phyloP scores from a whole-genome alignment of 768 basidiomycete species.

The Serendipita sp. region DNA sequence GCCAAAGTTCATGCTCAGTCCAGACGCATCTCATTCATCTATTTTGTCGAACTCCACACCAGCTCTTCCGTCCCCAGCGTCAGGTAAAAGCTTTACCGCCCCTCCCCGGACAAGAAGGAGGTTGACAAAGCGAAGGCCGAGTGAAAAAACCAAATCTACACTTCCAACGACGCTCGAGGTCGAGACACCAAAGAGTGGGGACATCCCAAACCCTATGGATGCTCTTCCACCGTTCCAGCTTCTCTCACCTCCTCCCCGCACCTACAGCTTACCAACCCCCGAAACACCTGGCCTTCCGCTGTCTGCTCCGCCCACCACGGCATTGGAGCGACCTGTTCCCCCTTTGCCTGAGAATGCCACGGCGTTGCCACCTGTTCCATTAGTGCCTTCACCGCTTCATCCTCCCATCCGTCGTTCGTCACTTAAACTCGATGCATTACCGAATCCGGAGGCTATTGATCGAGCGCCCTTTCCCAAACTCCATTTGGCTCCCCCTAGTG shows the following conservation, averaged over 20 bases:
- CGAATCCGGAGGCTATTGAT: neutral
- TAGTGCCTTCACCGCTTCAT: neutral
- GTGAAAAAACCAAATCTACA: neutral
- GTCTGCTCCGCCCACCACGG: neutral
- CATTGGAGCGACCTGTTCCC: too few relatives aligned
- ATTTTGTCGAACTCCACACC: neutral
- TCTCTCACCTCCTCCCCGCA: neutral
- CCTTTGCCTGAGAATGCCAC: too few relatives aligned
- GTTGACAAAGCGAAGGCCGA: neutral
- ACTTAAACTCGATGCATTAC: neutral
- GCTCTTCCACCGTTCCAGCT: neutral
- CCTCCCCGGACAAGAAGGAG: neutral
- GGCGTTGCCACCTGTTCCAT: neutral
- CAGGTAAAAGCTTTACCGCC: neutral
- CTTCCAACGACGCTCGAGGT: conserved; percentile 1
- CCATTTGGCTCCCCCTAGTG: neutral
- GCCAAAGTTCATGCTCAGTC: neutral
- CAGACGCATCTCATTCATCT: neutral
- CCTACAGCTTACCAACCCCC: neutral
- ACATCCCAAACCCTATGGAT: neutral
- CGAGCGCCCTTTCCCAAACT: neutral
- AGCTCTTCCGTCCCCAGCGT: neutral
- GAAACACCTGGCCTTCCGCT: neutral
- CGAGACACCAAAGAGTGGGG: neutral
- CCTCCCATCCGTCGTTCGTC: neutral